Base-by-base conservation (phyloP, 805 yeast genomes). In the Candida broadrunensis region DNA sequence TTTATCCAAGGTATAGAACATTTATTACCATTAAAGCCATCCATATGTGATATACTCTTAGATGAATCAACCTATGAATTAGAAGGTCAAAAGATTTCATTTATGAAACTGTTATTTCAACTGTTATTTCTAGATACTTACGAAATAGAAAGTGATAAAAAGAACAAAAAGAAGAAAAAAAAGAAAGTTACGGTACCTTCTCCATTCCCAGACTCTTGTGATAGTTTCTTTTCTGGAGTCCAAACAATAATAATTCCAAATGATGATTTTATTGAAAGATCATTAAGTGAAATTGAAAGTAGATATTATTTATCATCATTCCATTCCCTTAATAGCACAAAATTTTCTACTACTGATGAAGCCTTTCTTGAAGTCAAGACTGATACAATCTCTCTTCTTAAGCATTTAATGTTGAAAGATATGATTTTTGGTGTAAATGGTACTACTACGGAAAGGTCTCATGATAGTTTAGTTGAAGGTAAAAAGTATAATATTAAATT, bases 1-100 rank as follows among this genome's bases (percentile, higher is more conserved):
- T 77, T 75, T 21, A 77, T 88, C 11, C 88, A 85, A 43, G 88
- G 85, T 1, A 67, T 85, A 2, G 78, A 77, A 41, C 50, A 62
- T 14, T 50, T 75, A 9, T 47, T 84, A 1, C 65, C 69, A 12
- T 27, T 51, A 24, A 62, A 61, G 52, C 63, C 63, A 36, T 43
- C 54, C 20, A 46, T 67, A 15, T 71, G 69, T 51, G 67, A 66
- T 3, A 51, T 72, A 9, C 44, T 78, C 6, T 33, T 67, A 38
- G 43, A 55, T 81, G 33, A 74, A 6, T 47, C 43, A 7, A 23
- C 36, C 4, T 35, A 34, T 7, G 20, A 36, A 11, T 12, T 52
- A 26, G 40, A 55, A 33, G 63, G 60, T 13, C 47, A 54, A 33
- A 34, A 55, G 5, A 46, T 67, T 1, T 37, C 61, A 7, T 54